Conservation (phyloP, 768 basidiomycete genomes). For the Termitomyces bulborhizus region DNA sequence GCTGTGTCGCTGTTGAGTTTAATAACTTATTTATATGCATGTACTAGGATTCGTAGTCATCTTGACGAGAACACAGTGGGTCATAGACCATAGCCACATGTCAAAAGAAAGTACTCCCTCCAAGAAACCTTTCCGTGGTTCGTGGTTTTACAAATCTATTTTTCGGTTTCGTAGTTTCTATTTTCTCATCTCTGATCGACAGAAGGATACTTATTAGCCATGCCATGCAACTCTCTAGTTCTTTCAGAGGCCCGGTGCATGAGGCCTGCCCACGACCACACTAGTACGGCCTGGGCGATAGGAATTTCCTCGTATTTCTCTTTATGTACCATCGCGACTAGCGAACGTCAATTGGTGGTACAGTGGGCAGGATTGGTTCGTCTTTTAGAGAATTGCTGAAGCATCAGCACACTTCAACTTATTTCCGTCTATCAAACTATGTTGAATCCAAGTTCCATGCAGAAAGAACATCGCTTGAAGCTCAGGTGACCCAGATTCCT, state of each 20-base stretch:
- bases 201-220: neutral
- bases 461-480: neutral
- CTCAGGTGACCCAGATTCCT: neutral
- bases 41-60: neutral
- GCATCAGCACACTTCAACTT: neutral
- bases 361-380: neutral
- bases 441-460: neutral
- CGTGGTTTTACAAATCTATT: neutral
- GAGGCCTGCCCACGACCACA: too few relatives aligned
- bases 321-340: neutral
- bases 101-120: neutral
- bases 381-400: neutral
- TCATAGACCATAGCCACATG: constrained; percentile 1
- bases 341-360: neutral
- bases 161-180: neutral
- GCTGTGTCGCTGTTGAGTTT: neutral
- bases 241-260: neutral
- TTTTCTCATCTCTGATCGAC: neutral
- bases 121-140: constrained; percentile 6
- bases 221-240: too few relatives aligned
- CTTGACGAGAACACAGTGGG: constrained; percentile 13
- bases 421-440: neutral
- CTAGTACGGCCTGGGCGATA: neutral
- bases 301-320: neutral
- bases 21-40: constrained; percentile 7